Percentiles rank a stretch among this genome's conserved stretches.
Conservation (phyloP, 495 filamentous ascomycete species). For the Cenococcum geophilum region DNA sequence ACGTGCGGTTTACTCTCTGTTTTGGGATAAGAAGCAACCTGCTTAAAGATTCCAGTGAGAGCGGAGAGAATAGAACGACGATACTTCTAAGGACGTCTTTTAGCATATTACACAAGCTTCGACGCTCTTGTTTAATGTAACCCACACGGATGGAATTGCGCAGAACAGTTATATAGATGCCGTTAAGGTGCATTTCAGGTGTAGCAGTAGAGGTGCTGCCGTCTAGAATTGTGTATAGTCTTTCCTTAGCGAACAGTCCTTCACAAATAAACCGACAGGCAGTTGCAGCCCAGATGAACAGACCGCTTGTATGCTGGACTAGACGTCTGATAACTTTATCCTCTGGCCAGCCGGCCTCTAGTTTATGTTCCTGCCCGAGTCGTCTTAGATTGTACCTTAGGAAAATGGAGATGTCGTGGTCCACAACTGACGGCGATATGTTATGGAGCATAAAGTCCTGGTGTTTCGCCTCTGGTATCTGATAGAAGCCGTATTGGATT, state of each 20-base stretch:
- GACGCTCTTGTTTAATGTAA: background rate
- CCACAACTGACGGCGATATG: constrained; percentile 31
- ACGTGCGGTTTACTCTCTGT: constrained; percentile 11
- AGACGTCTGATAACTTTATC: constrained; percentile 30
- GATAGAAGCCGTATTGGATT: constrained; percentile 24
- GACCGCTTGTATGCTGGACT: constrained; percentile 35
- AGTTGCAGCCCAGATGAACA: too few species aligned
- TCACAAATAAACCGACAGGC: background rate
- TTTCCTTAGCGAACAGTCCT: background rate
- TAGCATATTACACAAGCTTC: background rate
- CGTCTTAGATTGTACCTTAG: constrained; percentile 17
- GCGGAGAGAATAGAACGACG: constrained; percentile 28
- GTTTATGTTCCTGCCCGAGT: background rate
- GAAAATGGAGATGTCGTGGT: constrained; percentile 37
- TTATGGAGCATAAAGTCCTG: constrained; percentile 33
- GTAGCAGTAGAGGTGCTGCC: background rate
- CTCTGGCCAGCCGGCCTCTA: constrained; percentile 39
- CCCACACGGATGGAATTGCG: background rate
- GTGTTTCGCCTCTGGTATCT: constrained; percentile 11
- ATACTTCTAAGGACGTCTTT: constrained; percentile 34
- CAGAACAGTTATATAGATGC: background rate
- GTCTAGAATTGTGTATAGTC: background rate
- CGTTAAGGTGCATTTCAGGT: background rate
- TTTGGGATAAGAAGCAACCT: constrained; percentile 18
- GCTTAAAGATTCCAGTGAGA: constrained; percentile 31